Conservation (phyloP, 495 filamentous ascomycete genomes). For the Rhypophila decipiens region DNA sequence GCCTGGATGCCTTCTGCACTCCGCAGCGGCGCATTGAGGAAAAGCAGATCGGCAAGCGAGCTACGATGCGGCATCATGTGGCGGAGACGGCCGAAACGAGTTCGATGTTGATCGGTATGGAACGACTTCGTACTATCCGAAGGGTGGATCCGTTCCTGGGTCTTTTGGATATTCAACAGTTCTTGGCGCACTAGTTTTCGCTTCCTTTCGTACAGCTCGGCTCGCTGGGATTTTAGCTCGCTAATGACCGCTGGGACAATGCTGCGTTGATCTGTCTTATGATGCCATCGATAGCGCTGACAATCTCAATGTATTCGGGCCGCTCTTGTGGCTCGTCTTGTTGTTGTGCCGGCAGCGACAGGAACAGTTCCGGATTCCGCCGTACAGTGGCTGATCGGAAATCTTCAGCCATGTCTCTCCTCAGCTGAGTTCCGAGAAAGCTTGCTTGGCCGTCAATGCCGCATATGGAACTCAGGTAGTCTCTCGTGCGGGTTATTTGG, state of each 20-base stretch:
- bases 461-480: conserved; percentile 18
- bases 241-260: neutral
- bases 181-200: conserved; percentile 11
- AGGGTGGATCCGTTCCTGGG: conserved; percentile 7
- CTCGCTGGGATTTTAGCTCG: conserved; percentile 1
- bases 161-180: conserved; percentile 10
- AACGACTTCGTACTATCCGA: conserved; percentile 4
- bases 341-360: conserved; percentile 12
- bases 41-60: conserved; percentile 8
- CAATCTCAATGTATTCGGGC: conserved; percentile 11
- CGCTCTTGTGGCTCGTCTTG: conserved; percentile 11
- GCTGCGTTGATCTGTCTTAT: conserved; percentile 3
- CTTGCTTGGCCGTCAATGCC: conserved; percentile 12
- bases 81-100: conserved; percentile 6
- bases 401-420: conserved; percentile 13
- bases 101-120: conserved; percentile 9
- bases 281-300: conserved; percentile 9
- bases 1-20: conserved; percentile 5
- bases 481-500: conserved; percentile 8
- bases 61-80: conserved; percentile 15
- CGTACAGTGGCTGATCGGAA: conserved; percentile 13
- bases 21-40: conserved; percentile 4
- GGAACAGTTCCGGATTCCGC: conserved; percentile 13
- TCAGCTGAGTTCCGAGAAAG: conserved; percentile 10
- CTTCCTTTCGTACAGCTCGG: conserved; percentile 6